phyloP scores from a whole-genome alignment of 441 rosid species.

The Syzygium malaccense region DNA sequence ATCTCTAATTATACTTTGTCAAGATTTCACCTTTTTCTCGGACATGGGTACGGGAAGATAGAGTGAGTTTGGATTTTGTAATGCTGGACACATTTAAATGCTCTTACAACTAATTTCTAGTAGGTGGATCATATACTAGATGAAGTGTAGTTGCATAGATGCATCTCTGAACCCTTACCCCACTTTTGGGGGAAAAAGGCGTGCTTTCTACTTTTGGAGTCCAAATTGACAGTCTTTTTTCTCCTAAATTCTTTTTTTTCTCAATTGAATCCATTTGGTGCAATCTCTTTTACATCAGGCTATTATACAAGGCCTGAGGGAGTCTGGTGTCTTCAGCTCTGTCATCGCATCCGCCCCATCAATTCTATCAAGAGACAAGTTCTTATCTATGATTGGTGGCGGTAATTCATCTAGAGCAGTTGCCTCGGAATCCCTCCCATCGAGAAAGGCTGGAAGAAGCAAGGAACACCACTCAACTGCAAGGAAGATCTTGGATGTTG shows the following conservation, averaged over 20 bases:
- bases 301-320: conserved; percentile 55
- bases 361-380: conserved; percentile 44
- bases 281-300: conserved; percentile 26
- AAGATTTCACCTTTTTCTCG: neutral
- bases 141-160: neutral
- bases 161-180: neutral
- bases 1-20: neutral
- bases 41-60: neutral
- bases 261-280: neutral
- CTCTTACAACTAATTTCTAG: neutral
- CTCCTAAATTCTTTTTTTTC: neutral
- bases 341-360: conserved; percentile 44
- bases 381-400: conserved; percentile 34
- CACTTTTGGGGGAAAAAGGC: neutral
- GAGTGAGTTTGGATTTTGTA: neutral
- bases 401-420: conserved; percentile 43
- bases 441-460: conserved; percentile 24
- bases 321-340: conserved; percentile 64
- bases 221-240: neutral
- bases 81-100: neutral
- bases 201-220: neutral
- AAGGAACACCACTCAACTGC: conserved; percentile 31
- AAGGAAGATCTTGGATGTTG: conserved; percentile 39
- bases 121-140: neutral
- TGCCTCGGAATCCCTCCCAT: conserved; percentile 34